Evolutionary conservation across 345 rosid genomes (phyloP).

Genomic region (Fremontodendron californicum): DNA sequence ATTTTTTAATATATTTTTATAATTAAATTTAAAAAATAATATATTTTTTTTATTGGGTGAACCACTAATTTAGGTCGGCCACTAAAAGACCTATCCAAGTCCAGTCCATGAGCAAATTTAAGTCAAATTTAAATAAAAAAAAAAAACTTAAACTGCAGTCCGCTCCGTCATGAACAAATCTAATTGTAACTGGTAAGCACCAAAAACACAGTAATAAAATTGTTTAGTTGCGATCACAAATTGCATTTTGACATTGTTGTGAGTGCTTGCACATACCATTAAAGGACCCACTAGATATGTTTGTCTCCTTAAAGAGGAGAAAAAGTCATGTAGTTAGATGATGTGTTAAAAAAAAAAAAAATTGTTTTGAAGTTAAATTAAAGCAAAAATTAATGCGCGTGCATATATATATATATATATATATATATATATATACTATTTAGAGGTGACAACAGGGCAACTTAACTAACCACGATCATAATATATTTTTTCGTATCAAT

Average conservation of each 20-base stretch:
- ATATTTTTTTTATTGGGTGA: too few relatives aligned
- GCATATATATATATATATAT: not conserved
- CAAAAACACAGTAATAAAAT: not conserved
- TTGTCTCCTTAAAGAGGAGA: not conserved
- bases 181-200: constrained; percentile 2
- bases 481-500: not conserved
- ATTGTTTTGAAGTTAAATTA: not conserved
- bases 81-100: too few relatives aligned
- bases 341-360: not conserved
- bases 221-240: not conserved
- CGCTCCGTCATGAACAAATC: too few relatives aligned
- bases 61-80: too few relatives aligned
- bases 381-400: not conserved
- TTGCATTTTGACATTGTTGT: constrained; percentile 1
- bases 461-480: not conserved
- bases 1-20: too few relatives aligned
- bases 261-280: not conserved
- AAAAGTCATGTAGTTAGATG: not conserved
- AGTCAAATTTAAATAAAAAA: too few relatives aligned
- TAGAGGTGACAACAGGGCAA: not conserved
- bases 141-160: too few relatives aligned
- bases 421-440: not conserved
- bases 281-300: constrained; percentile 4
- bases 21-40: too few relatives aligned
- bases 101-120: too few relatives aligned